Evolutionary conservation across 75 land plant species (phyloP).

Genomic region (Ceratopteris richardii): DNA sequence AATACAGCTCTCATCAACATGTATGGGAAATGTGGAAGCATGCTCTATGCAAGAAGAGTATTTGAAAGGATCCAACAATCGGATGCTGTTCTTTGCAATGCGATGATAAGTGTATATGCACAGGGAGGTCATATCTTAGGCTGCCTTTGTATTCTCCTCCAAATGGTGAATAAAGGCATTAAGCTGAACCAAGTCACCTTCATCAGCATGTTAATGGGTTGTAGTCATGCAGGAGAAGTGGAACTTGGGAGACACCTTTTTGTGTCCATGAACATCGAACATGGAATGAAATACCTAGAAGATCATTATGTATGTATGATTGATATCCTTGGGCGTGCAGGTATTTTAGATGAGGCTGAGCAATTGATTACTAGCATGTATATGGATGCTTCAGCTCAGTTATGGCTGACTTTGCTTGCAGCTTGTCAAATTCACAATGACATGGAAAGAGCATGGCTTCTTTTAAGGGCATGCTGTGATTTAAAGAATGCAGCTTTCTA

Average conservation of each 20-base stretch:
- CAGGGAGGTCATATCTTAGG: slow-evolving; percentile 1
- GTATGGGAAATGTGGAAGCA: slow-evolving; percentile 28
- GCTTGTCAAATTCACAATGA: slow-evolving; percentile 7
- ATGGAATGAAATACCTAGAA: slow-evolving; percentile 3
- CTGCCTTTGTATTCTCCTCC: not conserved
- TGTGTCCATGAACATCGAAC: slow-evolving; percentile 2
- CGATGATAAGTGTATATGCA: slow-evolving; percentile 27
- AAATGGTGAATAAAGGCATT: slow-evolving; percentile 10
- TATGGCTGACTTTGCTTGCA: slow-evolving; percentile 7
- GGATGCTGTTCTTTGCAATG: slow-evolving; percentile 28
- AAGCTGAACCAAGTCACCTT: slow-evolving; percentile 30
- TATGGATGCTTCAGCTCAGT: not conserved
- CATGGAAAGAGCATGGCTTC: not conserved
- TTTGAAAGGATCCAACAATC: slow-evolving; percentile 9
- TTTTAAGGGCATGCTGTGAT: not conserved
- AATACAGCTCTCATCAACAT: slow-evolving; percentile 11
- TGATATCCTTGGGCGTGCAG: slow-evolving; percentile 14
- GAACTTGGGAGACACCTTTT: slow-evolving; percentile 6
- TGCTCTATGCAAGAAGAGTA: slow-evolving; percentile 4
- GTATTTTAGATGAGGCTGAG: slow-evolving; percentile 10
- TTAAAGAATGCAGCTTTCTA: slow-evolving; percentile 7
- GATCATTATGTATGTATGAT: slow-evolving; percentile 16
- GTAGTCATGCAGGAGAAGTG: slow-evolving; percentile 10
- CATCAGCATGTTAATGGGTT: slow-evolving; percentile 28
- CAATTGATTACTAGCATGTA: slow-evolving; percentile 30